Evolutionary conservation across 2,329 filamentous ascomycete species (phyloP).

Genomic region (Paraconiothyrium sp.): DNA sequence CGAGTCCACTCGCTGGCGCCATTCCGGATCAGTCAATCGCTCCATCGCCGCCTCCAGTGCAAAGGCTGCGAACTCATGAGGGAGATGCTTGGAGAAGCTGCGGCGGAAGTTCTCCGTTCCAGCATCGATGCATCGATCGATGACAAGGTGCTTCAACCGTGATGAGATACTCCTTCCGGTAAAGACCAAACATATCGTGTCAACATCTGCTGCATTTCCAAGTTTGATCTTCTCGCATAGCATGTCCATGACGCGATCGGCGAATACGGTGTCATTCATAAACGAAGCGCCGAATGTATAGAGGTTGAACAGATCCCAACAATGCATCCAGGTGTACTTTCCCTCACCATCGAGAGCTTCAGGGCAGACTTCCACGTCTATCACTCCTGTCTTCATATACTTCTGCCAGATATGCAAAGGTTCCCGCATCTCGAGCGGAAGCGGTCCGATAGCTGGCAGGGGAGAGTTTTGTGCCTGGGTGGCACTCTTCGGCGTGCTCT

Average conservation of each 20-base stretch:
- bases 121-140: constrained; percentile 23
- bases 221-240: constrained; percentile 17
- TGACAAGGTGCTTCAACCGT: constrained; percentile 23
- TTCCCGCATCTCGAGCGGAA: constrained; percentile 10
- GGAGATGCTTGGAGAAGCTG: constrained; percentile 8
- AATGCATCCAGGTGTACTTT: constrained; percentile 21
- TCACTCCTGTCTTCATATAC: not conserved
- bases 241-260: constrained; percentile 27
- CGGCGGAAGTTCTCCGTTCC: not conserved
- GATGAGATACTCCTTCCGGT: not conserved
- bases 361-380: constrained; percentile 4
- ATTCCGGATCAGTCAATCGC: not conserved
- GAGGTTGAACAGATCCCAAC: constrained; percentile 28
- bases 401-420: constrained; percentile 5
- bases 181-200: constrained; percentile 31
- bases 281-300: constrained; percentile 22
- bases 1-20: not conserved
- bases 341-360: constrained; percentile 2
- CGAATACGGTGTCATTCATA: constrained; percentile 23
- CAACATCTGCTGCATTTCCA: constrained; percentile 13
- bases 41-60: constrained; percentile 19
- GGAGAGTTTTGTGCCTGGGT: not conserved
- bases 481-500: not conserved
- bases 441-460: not conserved
- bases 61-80: constrained; percentile 6